phyloP scores from a whole-genome alignment of 2,329 filamentous ascomycete genomes.

The Metarhizium guizhouense region DNA sequence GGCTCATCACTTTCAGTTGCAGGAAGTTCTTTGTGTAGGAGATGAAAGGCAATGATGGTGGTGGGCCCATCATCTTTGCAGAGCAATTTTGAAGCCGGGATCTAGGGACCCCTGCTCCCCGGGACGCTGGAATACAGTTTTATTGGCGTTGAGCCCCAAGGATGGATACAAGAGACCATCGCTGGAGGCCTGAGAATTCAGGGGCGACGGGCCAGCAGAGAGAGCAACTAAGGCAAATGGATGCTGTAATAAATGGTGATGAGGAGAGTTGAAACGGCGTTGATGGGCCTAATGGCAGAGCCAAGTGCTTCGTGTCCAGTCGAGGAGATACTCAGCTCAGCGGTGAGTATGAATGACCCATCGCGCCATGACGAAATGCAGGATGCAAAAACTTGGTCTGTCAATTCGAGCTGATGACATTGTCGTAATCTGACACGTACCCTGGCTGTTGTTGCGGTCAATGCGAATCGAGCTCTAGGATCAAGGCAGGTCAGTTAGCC shows the following conservation, averaged over 20 bases:
- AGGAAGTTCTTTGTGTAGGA: background rate
- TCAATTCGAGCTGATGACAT: background rate
- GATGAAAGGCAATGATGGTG: background rate
- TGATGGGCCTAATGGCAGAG: background rate
- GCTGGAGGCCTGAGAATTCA: background rate
- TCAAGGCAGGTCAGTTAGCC: background rate
- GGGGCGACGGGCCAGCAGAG: background rate
- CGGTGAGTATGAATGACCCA: background rate
- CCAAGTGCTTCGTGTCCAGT: no score
- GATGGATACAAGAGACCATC: background rate
- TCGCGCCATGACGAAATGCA: background rate
- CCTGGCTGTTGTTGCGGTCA: background rate
- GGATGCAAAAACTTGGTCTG: background rate
- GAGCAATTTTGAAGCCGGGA: background rate
- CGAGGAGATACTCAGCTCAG: background rate
- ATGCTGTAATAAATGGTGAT: background rate
- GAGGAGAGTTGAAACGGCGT: background rate
- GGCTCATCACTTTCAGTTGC: background rate
- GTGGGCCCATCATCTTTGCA: background rate
- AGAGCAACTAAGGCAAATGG: no score
- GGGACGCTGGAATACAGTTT: background rate
- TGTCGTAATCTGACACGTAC: background rate
- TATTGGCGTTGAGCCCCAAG: background rate
- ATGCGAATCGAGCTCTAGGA: background rate
- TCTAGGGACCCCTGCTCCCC: background rate